Evolutionary conservation across 1,139 yeast genomes (phyloP).

Genomic region (Candida mesenterica): DNA sequence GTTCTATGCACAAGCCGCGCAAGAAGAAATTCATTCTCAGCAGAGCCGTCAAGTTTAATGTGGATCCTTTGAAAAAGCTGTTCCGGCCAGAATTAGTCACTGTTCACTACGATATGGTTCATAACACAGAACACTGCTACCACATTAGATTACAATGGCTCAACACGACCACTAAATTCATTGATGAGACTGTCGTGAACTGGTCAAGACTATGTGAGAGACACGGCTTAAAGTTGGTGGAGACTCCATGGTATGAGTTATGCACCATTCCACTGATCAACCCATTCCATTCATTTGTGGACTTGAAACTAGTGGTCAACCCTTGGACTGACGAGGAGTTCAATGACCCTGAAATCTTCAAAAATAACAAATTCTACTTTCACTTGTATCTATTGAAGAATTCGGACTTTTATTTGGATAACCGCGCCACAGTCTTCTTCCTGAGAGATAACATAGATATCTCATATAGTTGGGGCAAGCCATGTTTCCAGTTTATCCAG

Average conservation of each 20-base stretch:
- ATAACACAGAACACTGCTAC: conserved; percentile 93
- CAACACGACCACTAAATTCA: conserved; percentile 80
- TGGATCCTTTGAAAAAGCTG: conserved; percentile 72
- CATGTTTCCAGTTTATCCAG: conserved; percentile 79
- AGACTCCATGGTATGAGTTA: conserved; percentile 87
- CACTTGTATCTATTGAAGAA: conserved; percentile 61
- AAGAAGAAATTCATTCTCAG: conserved; percentile 47
- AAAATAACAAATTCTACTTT: conserved; percentile 56
- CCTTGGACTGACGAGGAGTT: conserved; percentile 69
- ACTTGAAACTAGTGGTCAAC: conserved; percentile 57
- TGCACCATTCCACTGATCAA: conserved; percentile 71
- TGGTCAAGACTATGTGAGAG: conserved; percentile 85
- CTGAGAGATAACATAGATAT: conserved; percentile 54
- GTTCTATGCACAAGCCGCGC: conserved; percentile 23
- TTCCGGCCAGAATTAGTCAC: conserved; percentile 75
- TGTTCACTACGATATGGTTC: conserved; percentile 88
- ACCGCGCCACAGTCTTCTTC: conserved; percentile 68
- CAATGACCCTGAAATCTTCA: conserved; percentile 43
- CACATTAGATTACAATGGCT: conserved; percentile 93
- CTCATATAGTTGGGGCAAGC: conserved; percentile 88
- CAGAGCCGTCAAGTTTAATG: conserved; percentile 64
- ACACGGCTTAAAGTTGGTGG: conserved; percentile 85
- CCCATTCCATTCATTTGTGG: conserved; percentile 87
- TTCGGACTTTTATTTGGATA: conserved; percentile 78
- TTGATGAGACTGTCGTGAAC: conserved; percentile 81